phyloP scores from a whole-genome alignment of 192 early-diverging fungal species.

The Backusella westeae region DNA sequence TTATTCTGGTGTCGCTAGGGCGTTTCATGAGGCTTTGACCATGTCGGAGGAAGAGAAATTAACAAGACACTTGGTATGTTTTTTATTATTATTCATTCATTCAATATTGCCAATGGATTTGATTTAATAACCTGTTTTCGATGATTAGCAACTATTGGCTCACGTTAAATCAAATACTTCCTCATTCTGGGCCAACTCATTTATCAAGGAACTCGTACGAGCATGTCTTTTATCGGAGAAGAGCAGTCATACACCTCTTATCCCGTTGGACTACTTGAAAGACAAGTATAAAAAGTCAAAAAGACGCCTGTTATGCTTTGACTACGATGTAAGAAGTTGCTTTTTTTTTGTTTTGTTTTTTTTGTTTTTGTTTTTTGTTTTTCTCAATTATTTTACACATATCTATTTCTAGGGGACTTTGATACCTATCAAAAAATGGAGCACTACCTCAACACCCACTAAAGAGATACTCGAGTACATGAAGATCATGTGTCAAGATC shows the following conservation, averaged over 20 bases:
- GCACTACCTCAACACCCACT: conserved; percentile 80
- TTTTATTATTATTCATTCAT: too few species aligned
- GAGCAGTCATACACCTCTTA: conserved; percentile 43
- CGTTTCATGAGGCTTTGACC: conserved; percentile 72
- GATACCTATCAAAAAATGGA: conserved; percentile 89
- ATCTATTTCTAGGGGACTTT: conserved; percentile 75
- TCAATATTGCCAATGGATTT: neutral
- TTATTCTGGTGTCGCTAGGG: conserved; percentile 74
- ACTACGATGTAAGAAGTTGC: conserved; percentile 76
- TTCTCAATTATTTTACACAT: neutral
- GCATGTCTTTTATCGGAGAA: conserved; percentile 53
- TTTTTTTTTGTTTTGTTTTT: neutral
- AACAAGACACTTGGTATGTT: conserved; percentile 56
- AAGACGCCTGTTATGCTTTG: conserved; percentile 87
- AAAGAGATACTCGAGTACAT: conserved; percentile 81
- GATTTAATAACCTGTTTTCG: neutral
- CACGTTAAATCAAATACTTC: conserved; percentile 86
- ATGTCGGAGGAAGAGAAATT: conserved; percentile 65
- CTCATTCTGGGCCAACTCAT: conserved; percentile 83
- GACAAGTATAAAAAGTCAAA: conserved; percentile 59
- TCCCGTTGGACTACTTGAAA: conserved; percentile 51
- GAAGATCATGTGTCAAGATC: conserved; percentile 64
- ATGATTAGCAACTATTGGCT: conserved; percentile 52
- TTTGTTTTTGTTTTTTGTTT: too few species aligned
- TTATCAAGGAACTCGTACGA: conserved; percentile 72